Conservation (phyloP, 805 yeast species). For the Ogataea zsoltii region DNA sequence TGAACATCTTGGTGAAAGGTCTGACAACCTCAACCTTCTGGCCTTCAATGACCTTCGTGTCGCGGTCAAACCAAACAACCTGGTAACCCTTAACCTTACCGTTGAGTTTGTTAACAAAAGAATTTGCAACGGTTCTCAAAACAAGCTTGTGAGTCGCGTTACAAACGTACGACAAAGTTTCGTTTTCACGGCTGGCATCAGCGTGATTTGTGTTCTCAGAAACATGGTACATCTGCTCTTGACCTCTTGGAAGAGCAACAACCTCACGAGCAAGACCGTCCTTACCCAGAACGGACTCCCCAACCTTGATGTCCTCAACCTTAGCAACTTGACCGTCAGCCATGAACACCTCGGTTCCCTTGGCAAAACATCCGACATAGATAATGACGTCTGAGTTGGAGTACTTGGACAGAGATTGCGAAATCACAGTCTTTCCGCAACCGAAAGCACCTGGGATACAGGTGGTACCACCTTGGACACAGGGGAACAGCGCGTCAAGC, state of each 20-base stretch:
- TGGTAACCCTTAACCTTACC: constrained; percentile 4
- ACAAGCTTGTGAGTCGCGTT: constrained; percentile 42
- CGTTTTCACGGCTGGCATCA: constrained; percentile 9
- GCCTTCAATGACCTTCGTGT: constrained; percentile 12
- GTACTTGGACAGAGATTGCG: constrained; percentile 94
- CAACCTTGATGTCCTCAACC: constrained; percentile 38
- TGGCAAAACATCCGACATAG: constrained; percentile 69
- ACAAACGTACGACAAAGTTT: constrained; percentile 30
- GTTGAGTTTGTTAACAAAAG: neutral
- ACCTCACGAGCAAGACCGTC: constrained; percentile 44
- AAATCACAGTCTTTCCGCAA: constrained; percentile 96
- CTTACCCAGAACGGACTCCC: constrained; percentile 43
- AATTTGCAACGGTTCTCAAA: constrained; percentile 36
- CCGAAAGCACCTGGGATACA: constrained; percentile 99
- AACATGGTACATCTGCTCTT: constrained; percentile 43
- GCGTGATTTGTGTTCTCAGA: constrained; percentile 8
- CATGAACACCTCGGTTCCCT: constrained; percentile 38
- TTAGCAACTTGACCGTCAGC: constrained; percentile 38
- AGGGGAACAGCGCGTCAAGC: constrained; percentile 94
- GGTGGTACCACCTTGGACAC: constrained; percentile 99
- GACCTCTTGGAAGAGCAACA: constrained; percentile 43
- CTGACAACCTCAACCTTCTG: constrained; percentile 22
- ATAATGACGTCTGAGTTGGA: constrained; percentile 97
- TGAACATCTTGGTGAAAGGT: constrained; percentile 24
- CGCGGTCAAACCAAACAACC: constrained; percentile 8